phyloP scores from a whole-genome alignment of 208 protist species.

The Leptomonas seymouri region DNA sequence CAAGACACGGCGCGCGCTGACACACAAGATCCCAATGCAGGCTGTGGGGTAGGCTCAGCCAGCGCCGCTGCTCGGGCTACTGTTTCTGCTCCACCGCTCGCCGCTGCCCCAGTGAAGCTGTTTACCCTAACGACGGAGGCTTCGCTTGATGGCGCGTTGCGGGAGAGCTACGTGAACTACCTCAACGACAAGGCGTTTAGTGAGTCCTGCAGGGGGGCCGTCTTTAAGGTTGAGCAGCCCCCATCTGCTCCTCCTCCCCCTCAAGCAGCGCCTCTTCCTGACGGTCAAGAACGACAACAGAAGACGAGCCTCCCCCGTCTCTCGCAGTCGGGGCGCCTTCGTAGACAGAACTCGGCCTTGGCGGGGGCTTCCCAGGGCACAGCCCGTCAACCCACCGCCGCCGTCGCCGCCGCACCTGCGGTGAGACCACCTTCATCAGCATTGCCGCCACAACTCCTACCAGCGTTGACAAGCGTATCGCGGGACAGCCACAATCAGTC shows the following conservation, averaged over 20 bases:
- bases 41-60: not conserved
- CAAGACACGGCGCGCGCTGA: constrained; percentile 26
- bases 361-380: not conserved
- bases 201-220: constrained; percentile 21
- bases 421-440: not conserved
- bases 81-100: not conserved
- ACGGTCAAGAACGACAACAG: not conserved
- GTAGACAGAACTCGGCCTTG: not conserved
- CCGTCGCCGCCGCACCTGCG: not conserved
- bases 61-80: not conserved
- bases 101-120: constrained; percentile 75
- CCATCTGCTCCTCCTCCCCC: no score
- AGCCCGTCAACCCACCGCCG: not conserved
- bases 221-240: not conserved
- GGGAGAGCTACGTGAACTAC: constrained; percentile 71
- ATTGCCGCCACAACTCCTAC: no score
- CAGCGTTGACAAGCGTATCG: no score
- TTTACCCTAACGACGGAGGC: constrained; percentile 81
- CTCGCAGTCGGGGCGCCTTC: not conserved
- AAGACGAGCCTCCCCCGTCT: not conserved
- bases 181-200: constrained; percentile 68
- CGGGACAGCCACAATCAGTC: no score
- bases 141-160: constrained; percentile 55
- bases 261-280: not conserved
- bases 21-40: not conserved